Base-by-base conservation (phyloP, 2,329 filamentous ascomycete genomes). In the Colletotrichum gloeosporioides region DNA sequence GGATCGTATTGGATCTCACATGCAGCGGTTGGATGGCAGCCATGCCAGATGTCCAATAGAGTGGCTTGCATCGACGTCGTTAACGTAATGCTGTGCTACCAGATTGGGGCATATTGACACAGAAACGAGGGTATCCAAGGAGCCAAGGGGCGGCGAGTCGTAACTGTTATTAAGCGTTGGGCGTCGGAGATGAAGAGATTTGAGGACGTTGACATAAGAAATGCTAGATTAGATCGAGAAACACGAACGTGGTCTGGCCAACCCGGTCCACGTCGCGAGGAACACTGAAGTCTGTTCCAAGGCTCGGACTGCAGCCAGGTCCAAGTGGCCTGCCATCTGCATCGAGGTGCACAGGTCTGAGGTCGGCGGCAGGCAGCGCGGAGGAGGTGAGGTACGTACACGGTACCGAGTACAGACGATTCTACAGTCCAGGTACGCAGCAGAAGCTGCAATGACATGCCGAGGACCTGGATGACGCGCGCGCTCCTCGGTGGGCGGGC, bases 1-100 rank as follows among this genome's bases (percentile, higher is more conserved):
- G 68, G 73, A 69, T 76, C 70, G 69, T 73, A 67, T 68, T 73
- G 64, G 73, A 76, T 76, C 73, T 76, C 69, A 76, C 69, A 68
- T 76, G 73, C 73, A 69, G 73, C 73, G 53, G 6, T 10, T 44
- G 59, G 49, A 49, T 27, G 22, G 18, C 31, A 36, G 29, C 32
- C 55, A 67, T 67, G 62, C 62, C 55, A 72, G 64, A 76, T 73
- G 44, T 16, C 63, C 73, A 76, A 76, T 69, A 36, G 55, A 59
- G 69, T 73, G 73, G 69, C 63, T 69, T 64, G 73, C 63, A 73
- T 57, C 18, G 39, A 64, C 69, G 27, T 63, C 63, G 63, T 44
- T 73, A 73, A 76, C 31, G 69, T 68, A 59, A 76, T 57, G 69
- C 64, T 29, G 73, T 76, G 69, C 39, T 25, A 76, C 73, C 29